Percentiles rank a stretch among this genome's conserved stretches.
Conservation (phyloP, 2,329 filamentous ascomycete genomes). For the Colletotrichum neosansevieriae region DNA sequence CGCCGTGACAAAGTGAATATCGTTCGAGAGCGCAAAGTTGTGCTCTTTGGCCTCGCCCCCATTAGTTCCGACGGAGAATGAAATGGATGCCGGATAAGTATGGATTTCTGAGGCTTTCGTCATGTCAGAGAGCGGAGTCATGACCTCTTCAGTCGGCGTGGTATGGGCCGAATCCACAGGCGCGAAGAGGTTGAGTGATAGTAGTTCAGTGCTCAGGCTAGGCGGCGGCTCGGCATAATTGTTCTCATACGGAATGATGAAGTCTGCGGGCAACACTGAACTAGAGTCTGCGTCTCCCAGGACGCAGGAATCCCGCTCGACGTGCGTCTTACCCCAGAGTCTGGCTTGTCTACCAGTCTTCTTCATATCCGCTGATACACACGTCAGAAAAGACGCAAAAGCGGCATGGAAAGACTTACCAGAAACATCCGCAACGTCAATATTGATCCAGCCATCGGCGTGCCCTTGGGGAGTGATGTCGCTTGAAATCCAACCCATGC, state of each 20-base stretch:
- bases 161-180: conserved; percentile 58
- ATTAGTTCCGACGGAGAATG: conserved; percentile 55
- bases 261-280: conserved; percentile 70
- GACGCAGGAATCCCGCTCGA: conserved; percentile 72
- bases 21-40: conserved; percentile 63
- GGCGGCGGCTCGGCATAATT: conserved; percentile 62
- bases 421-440: conserved; percentile 65
- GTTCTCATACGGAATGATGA: conserved; percentile 71
- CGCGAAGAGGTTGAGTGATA: conserved; percentile 62
- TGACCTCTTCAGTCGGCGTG: conserved; percentile 57
- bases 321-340: conserved; percentile 69
- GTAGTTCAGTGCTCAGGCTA: conserved; percentile 61
- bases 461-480: conserved; percentile 66
- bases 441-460: conserved; percentile 69
- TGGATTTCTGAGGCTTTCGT: conserved; percentile 48
- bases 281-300: conserved; percentile 68
- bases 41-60: conserved; percentile 56
- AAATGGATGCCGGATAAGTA: conserved; percentile 55
- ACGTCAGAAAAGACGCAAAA: conserved; percentile 27
- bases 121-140: conserved; percentile 53
- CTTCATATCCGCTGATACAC: conserved; percentile 58
- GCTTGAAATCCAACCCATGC: conserved; percentile 77
- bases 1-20: conserved; percentile 74
- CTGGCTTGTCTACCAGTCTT: conserved; percentile 67
- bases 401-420: conserved; percentile 53